Evolutionary conservation across 495 filamentous ascomycete genomes (phyloP).

Genomic region (Penicillium simplicissimum): DNA sequence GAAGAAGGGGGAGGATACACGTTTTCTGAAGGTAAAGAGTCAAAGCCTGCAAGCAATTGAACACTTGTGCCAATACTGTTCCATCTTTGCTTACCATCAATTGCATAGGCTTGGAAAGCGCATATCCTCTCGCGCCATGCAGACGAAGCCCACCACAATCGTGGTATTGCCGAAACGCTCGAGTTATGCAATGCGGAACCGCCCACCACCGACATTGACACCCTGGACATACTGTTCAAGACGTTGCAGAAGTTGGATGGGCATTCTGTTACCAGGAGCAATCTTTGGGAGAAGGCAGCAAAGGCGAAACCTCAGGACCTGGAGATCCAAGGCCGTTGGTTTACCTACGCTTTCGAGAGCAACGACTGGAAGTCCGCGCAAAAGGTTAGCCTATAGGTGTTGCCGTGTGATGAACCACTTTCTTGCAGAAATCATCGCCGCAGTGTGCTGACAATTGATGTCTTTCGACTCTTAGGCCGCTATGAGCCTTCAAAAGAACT

Average conservation of each 20-base stretch:
- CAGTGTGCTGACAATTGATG: constrained; percentile 2
- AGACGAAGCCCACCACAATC: constrained; percentile 45
- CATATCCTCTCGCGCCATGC: constrained; percentile 47
- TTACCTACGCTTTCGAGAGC: constrained; percentile 46
- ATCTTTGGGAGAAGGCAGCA: constrained; percentile 57
- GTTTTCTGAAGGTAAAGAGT: constrained; percentile 39
- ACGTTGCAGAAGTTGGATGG: constrained; percentile 37
- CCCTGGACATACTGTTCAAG: constrained; percentile 48
- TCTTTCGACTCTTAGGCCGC: constrained; percentile 43
- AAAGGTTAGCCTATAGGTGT: constrained; percentile 42
- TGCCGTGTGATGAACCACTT: not conserved
- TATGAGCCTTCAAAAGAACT: constrained; percentile 61
- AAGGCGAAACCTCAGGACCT: constrained; percentile 52
- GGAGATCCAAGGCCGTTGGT: constrained; percentile 56
- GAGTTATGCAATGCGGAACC: constrained; percentile 48
- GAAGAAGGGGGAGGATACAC: constrained; percentile 59
- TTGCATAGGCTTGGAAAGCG: constrained; percentile 53
- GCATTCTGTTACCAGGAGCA: constrained; percentile 36
- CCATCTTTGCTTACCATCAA: not conserved
- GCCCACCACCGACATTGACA: constrained; percentile 51
- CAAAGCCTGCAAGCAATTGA: not conserved
- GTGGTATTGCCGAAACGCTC: constrained; percentile 50
- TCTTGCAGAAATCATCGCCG: not conserved
- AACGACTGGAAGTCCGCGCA: constrained; percentile 59
- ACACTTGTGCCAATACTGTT: not conserved